Percentiles rank a stretch among this genome's conserved stretches.
Conservation (phyloP, 2,329 filamentous ascomycete genomes). For the Paracoccidioides lutzii region DNA sequence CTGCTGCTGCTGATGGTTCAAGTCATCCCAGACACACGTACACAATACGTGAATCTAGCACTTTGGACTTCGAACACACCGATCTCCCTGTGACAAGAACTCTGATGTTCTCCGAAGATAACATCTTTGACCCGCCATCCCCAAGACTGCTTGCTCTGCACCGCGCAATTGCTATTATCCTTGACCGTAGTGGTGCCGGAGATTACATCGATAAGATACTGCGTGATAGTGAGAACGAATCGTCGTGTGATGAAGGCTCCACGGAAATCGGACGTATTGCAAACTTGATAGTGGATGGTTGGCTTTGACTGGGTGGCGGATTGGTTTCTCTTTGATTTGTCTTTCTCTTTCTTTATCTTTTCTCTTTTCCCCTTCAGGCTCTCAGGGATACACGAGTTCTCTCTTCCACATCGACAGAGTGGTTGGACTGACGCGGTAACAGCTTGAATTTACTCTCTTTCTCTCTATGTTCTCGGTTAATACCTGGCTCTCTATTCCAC, state of each 20-base stretch:
- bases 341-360: too few species aligned
- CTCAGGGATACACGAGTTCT: too few species aligned
- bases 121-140: background rate
- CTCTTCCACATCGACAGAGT: too few species aligned
- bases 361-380: too few species aligned
- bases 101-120: background rate
- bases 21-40: background rate
- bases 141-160: background rate
- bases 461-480: too few species aligned
- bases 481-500: too few species aligned
- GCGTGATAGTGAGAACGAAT: constrained; percentile 16
- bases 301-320: background rate
- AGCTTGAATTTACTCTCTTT: too few species aligned
- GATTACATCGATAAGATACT: constrained; percentile 11
- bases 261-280: constrained; percentile 4
- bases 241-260: constrained; percentile 12
- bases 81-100: background rate
- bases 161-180: background rate
- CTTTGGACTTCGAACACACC: background rate
- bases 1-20: too few species aligned
- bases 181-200: constrained; percentile 13
- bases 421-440: too few species aligned
- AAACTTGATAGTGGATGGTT: background rate
- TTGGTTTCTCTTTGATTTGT: too few species aligned
- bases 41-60: background rate